Percentiles rank a stretch among this genome's conserved stretches.
Evolutionary conservation across 495 filamentous ascomycete species (phyloP).

Genomic region (Penicillium pulvis): DNA sequence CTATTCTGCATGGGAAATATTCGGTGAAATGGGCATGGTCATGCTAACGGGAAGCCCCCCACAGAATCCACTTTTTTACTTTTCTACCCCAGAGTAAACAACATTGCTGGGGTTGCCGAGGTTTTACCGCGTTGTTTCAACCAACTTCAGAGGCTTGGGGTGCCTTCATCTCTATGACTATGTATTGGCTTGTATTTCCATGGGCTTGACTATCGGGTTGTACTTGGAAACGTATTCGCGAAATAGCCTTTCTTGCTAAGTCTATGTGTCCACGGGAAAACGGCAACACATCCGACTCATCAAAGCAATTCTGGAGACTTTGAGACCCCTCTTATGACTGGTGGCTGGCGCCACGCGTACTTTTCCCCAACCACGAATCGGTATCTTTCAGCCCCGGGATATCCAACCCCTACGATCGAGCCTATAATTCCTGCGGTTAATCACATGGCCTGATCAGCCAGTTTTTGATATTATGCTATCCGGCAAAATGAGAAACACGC

Average conservation of each 20-base stretch:
- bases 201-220: too few relatives aligned
- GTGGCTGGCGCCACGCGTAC: conserved; percentile 1
- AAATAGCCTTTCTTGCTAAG: too few relatives aligned
- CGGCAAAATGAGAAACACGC: conserved; percentile 1
- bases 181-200: too few relatives aligned
- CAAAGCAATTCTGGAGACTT: background rate
- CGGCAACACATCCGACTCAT: background rate
- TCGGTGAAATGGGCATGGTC: too few relatives aligned
- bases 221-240: too few relatives aligned
- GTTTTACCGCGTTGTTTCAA: too few relatives aligned
- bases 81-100: background rate
- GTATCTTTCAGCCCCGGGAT: background rate
- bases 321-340: background rate
- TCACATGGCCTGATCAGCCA: background rate
- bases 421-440: background rate
- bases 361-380: background rate
- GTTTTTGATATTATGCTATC: background rate
- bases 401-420: background rate
- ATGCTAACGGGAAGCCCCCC: background rate
- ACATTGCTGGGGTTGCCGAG: background rate
- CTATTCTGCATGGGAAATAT: too few relatives aligned
- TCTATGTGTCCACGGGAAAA: background rate
- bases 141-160: too few relatives aligned
- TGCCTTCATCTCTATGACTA: too few relatives aligned
- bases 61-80: background rate